Evolutionary conservation across 495 filamentous ascomycete genomes (phyloP).

Genomic region (Xylaria sp.): DNA sequence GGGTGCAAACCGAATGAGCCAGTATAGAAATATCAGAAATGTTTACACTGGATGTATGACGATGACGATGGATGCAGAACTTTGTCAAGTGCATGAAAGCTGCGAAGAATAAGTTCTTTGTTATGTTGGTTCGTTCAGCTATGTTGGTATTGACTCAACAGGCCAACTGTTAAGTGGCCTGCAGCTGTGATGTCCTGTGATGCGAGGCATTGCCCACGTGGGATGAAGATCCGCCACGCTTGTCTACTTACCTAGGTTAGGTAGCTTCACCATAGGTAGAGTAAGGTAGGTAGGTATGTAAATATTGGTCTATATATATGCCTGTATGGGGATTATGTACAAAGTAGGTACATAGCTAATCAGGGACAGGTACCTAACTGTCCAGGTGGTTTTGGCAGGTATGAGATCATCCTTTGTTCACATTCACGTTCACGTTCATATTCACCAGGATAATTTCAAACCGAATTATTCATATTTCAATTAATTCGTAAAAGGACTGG

Average conservation of each 20-base stretch:
- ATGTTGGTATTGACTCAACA: background rate
- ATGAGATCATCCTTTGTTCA: no score
- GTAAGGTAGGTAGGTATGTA: no score
- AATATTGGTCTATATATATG: no score
- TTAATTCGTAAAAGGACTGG: background rate
- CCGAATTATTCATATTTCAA: background rate
- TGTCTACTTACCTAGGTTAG: background rate
- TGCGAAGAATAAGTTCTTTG: background rate
- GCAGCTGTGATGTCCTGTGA: background rate
- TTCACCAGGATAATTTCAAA: background rate
- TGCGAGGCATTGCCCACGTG: no score
- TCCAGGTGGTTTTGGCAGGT: no score
- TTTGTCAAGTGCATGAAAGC: background rate
- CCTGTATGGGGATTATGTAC: no score
- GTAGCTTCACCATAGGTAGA: background rate
- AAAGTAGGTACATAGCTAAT: no score
- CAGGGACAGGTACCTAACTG: no score
- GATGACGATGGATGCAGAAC: background rate
- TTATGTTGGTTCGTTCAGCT: background rate
- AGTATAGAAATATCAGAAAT: background rate
- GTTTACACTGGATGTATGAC: background rate
- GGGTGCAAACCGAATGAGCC: background rate
- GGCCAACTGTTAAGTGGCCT: background rate
- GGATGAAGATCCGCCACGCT: no score
- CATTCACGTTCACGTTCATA: no score